Evolutionary conservation across 2,329 filamentous ascomycete species (phyloP).

Genomic region (Sordariomycetes sp.): DNA sequence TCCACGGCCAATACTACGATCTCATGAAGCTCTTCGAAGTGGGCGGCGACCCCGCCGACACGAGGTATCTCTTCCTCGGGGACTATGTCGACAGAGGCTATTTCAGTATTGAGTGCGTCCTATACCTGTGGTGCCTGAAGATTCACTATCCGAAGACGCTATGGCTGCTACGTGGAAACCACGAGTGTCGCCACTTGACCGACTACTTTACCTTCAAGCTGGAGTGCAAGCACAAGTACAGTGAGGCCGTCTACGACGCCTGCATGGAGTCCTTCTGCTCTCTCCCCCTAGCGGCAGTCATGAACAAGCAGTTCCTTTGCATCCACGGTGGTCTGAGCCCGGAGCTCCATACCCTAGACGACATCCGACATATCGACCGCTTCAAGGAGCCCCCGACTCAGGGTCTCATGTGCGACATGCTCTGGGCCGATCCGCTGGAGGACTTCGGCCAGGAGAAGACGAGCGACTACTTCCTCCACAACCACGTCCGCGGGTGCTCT

Average conservation of each 20-base stretch:
- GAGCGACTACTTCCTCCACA: slow-evolving; percentile 94
- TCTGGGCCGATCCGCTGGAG: slow-evolving; percentile 96
- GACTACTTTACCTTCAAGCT: slow-evolving; percentile 99
- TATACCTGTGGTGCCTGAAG: slow-evolving; percentile 96
- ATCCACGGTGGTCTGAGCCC: slow-evolving; percentile 95
- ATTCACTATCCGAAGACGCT: slow-evolving; percentile 98
- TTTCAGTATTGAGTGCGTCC: slow-evolving; percentile 97
- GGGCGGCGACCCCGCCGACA: slow-evolving; percentile 91
- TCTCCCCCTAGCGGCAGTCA: slow-evolving; percentile 84
- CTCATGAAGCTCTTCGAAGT: slow-evolving; percentile 99
- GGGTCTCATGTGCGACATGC: slow-evolving; percentile 96
- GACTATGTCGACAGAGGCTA: slow-evolving; percentile 98
- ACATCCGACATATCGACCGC: slow-evolving; percentile 88
- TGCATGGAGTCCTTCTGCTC: slow-evolving; percentile 98
- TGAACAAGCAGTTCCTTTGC: slow-evolving; percentile 99
- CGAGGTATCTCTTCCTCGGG: slow-evolving; percentile 89
- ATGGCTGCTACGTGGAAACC: slow-evolving; percentile 94
- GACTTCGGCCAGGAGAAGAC: slow-evolving; percentile 99
- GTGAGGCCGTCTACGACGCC: slow-evolving; percentile 87
- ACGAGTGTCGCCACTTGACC: slow-evolving; percentile 96
- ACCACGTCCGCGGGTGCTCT: slow-evolving; percentile 94
- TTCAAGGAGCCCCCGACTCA: slow-evolving; percentile 97
- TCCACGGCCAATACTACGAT: slow-evolving; percentile 98
- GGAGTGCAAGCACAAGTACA: slow-evolving; percentile 99
- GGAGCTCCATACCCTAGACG: slow-evolving; percentile 89